Conservation (phyloP, 331 rosid species). For the Rhamnella rubrinervis region DNA sequence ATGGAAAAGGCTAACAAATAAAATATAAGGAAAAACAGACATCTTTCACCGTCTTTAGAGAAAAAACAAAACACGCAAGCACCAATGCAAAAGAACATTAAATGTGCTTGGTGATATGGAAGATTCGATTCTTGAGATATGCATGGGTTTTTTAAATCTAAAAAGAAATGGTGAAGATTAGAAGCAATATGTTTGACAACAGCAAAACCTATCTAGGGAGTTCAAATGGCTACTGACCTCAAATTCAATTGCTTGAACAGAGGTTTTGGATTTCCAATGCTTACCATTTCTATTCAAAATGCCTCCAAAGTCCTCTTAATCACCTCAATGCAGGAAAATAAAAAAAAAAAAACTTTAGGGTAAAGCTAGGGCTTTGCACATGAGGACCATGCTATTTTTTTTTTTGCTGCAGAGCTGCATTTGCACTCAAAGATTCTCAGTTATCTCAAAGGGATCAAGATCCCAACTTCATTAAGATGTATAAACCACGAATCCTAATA, state of each 20-base stretch:
- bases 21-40: conserved; percentile 55
- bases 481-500: background rate
- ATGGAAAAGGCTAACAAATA: conserved; percentile 23
- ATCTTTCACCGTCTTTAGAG: conserved; percentile 47
- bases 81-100: conserved; percentile 41
- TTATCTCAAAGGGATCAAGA: conserved; percentile 20
- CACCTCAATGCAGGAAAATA: conserved; percentile 8
- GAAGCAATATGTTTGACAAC: conserved; percentile 23
- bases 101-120: conserved; percentile 46
- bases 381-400: conserved; percentile 16
- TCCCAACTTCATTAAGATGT: conserved; percentile 4
- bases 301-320: conserved; percentile 20
- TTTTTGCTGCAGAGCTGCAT: conserved; percentile 9
- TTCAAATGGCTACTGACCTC: conserved; percentile 29
- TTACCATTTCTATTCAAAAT: conserved; percentile 4
- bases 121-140: conserved; percentile 51
- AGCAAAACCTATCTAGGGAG: conserved; percentile 15
- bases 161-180: conserved; percentile 26
- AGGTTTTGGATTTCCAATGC: conserved; percentile 42
- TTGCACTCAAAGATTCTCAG: conserved; percentile 23
- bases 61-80: conserved; percentile 51
- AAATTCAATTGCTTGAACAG: conserved; percentile 38
- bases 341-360: conserved; percentile 13
- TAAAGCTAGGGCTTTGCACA: conserved; percentile 4
- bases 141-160: conserved; percentile 22